These are phyloP conservation scores for Candida ortonii DNA, from an alignment of 805 yeast species.

Conservation along the genomic window DNA sequence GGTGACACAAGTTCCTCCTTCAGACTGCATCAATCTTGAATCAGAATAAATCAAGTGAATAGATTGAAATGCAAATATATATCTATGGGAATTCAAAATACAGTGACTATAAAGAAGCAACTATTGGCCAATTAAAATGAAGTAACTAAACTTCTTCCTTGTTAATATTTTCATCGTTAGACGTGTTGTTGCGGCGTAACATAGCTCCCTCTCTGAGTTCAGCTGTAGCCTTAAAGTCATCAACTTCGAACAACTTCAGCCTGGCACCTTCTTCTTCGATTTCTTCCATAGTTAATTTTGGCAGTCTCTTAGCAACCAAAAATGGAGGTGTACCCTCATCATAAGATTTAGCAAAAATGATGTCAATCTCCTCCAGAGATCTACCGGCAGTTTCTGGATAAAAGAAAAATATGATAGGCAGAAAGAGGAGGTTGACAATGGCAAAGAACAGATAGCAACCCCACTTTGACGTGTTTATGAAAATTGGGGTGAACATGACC, in stretches of 20 bases:
- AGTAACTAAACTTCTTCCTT: too few species aligned
- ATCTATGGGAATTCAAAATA: too few species aligned
- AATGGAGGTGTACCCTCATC: slow-evolving; percentile 56
- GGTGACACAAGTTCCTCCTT: too few species aligned
- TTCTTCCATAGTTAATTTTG: slow-evolving; percentile 53
- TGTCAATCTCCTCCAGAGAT: slow-evolving; percentile 72
- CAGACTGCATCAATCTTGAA: too few species aligned
- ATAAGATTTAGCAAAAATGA: slow-evolving; percentile 59
- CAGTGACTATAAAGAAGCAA: too few species aligned
- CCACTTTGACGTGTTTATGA: slow-evolving; percentile 51
- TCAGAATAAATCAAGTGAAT: too few species aligned
- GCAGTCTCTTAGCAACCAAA: slow-evolving; percentile 63
- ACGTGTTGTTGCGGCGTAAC: too few species aligned
- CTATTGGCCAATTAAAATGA: too few species aligned
- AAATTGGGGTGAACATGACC: slow-evolving; percentile 64
- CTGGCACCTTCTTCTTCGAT: slow-evolving; percentile 58
- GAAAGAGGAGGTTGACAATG: slow-evolving; percentile 53
- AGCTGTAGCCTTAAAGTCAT: slow-evolving; percentile 16
- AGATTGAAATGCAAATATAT: too few species aligned
- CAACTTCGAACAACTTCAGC: slow-evolving; percentile 45
- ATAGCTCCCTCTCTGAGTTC: slow-evolving; percentile 17
- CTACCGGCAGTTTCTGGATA: slow-evolving; percentile 80
- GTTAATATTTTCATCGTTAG: too few species aligned
- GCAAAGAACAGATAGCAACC: slow-evolving; percentile 73
- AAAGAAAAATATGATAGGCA: slow-evolving; percentile 62